Evolutionary conservation across 139 green algal genomes (phyloP).

Genomic region (Pseudopediastrum boryanum): DNA sequence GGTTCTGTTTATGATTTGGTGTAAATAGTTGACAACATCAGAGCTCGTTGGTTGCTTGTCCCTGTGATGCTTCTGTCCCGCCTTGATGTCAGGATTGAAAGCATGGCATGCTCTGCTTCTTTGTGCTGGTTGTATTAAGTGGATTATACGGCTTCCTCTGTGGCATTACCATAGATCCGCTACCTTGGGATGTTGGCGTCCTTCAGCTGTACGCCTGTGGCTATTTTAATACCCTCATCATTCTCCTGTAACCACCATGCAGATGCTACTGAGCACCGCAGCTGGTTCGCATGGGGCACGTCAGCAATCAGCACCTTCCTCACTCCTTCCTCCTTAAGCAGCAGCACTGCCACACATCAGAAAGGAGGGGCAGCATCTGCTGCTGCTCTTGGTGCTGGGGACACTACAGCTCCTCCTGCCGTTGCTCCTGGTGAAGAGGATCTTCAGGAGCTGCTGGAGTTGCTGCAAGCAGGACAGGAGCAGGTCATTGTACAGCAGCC

Average conservation of each 20-base stretch:
- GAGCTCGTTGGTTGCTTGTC: too few species aligned
- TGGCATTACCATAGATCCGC: too few species aligned
- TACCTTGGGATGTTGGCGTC: too few species aligned
- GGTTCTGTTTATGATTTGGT: too few species aligned
- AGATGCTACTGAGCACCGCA: conserved; percentile 31
- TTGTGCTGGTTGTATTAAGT: too few species aligned
- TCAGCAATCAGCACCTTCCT: conserved; percentile 47
- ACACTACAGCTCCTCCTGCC: background rate
- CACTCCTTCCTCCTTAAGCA: conserved; percentile 2
- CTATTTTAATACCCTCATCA: too few species aligned
- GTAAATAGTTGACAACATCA: too few species aligned
- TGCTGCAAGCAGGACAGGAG: conserved; percentile 16
- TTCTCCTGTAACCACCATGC: background rate
- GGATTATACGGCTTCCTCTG: too few species aligned
- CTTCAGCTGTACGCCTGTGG: too few species aligned
- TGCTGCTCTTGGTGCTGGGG: conserved; percentile 8
- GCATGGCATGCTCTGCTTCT: too few species aligned
- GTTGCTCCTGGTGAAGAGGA: conserved; percentile 32
- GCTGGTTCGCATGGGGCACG: conserved; percentile 58
- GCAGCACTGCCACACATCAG: conserved; percentile 7
- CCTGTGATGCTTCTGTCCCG: too few species aligned
- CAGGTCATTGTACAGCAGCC: background rate
- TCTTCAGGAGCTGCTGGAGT: conserved; percentile 9
- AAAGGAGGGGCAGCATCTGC: background rate
- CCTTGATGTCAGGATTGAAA: too few species aligned